Evolutionary conservation across 192 early-diverging fungal species (phyloP).

Genomic region (Coemansia sp.): DNA sequence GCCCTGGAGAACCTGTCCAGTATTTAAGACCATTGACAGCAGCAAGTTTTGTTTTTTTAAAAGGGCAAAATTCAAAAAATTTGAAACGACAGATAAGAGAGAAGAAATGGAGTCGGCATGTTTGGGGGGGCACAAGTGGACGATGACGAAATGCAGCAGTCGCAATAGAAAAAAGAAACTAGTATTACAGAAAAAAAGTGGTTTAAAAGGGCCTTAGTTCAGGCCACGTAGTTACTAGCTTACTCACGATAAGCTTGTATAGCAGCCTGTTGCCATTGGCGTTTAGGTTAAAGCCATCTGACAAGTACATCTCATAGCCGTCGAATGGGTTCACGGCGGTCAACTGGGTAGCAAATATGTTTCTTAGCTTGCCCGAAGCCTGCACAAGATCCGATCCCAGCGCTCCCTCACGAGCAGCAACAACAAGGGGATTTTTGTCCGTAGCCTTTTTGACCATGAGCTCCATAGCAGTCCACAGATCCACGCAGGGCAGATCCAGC

Average conservation of each 20-base stretch:
- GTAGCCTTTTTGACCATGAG: conserved; percentile 34
- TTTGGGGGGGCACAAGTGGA: too few relatives aligned
- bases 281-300: conserved; percentile 65
- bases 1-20: conserved; percentile 25
- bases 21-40: conserved; percentile 29
- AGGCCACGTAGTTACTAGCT: conserved; percentile 14
- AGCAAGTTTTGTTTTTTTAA: neutral
- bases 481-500: conserved; percentile 16
- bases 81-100: neutral
- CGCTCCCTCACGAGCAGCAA: neutral
- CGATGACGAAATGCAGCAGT: too few relatives aligned
- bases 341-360: neutral
- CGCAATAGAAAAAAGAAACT: neutral
- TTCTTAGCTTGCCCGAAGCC: neutral
- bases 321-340: conserved; percentile 7
- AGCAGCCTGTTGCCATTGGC: conserved; percentile 57
- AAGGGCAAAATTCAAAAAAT: neutral
- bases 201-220: conserved; percentile 7
- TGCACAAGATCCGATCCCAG: neutral
- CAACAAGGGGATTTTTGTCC: conserved; percentile 11
- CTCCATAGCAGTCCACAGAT: conserved; percentile 52
- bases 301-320: conserved; percentile 50
- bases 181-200: neutral
- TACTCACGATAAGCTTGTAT: conserved; percentile 15
- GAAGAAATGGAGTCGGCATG: too few relatives aligned